phyloP scores from a whole-genome alignment of 2,329 filamentous ascomycete genomes.

The Lomentospora prolificans region DNA sequence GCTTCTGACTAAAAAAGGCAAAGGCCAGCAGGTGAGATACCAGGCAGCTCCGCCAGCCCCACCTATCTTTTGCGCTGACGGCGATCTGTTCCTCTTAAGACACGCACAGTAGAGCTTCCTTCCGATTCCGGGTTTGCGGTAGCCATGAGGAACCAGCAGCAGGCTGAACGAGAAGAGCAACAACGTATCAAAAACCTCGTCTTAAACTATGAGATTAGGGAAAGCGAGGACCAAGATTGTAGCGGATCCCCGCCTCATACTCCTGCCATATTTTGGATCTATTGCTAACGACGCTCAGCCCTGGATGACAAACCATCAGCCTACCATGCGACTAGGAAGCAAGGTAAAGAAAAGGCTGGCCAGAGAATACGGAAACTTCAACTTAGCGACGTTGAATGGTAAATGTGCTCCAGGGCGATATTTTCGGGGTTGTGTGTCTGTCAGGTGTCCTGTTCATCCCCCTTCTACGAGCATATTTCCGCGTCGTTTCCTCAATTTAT shows the following conservation, averaged over 20 bases:
- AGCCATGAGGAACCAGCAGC: constrained; percentile 91
- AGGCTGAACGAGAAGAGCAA: constrained; percentile 91
- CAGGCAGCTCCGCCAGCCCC: not conserved
- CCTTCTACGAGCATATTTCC: no score
- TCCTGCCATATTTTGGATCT: constrained; percentile 29
- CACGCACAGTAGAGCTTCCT: constrained; percentile 79
- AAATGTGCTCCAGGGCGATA: constrained; percentile 28
- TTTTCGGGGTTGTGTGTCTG: no score
- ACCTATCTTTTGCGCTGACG: constrained; percentile 2
- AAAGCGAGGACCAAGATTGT: constrained; percentile 74
- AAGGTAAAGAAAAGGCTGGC: constrained; percentile 54
- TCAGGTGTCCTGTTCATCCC: no score
- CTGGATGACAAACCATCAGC: constrained; percentile 37
- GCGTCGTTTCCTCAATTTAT: no score
- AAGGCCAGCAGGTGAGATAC: constrained; percentile 69
- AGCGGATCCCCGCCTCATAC: constrained; percentile 37
- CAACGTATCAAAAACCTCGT: constrained; percentile 98
- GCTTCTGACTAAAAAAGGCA: constrained; percentile 88
- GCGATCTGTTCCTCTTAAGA: constrained; percentile 39
- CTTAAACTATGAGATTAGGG: constrained; percentile 87
- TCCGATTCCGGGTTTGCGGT: constrained; percentile 91
- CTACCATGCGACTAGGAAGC: constrained; percentile 44
- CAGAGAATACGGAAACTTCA: constrained; percentile 86
- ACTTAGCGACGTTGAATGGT: constrained; percentile 97
- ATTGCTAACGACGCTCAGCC: constrained; percentile 23